A percentile compares a stretch with the other conserved stretches of the same genome.
Evolutionary conservation across 306 rosid species (phyloP).

Genomic region (Dalbergia oliveri): DNA sequence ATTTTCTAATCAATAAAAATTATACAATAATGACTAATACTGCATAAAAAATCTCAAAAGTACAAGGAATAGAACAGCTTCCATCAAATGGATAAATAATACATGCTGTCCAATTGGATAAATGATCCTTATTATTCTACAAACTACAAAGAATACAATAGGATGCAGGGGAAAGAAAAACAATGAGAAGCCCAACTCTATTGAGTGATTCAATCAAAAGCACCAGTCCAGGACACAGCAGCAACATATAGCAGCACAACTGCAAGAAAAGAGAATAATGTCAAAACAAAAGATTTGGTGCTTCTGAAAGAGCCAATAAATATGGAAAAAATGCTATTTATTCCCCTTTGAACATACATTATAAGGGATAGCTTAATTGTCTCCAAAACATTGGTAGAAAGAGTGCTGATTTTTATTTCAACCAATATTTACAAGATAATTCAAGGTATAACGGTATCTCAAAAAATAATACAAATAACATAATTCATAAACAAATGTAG

Average conservation of each 20-base stretch:
- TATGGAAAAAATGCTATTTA: too few relatives aligned
- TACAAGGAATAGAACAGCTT: not conserved
- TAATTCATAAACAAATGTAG: not conserved
- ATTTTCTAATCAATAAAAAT: not conserved
- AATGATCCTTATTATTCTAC: not conserved
- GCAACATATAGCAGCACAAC: slow-evolving; percentile 53
- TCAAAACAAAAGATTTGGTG: not conserved
- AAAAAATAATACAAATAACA: too few relatives aligned
- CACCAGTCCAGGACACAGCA: slow-evolving; percentile 51
- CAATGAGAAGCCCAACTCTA: not conserved
- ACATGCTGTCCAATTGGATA: not conserved
- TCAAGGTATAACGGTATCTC: too few relatives aligned
- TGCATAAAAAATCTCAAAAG: too few relatives aligned
- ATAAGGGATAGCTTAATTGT: too few relatives aligned
- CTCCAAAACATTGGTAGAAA: too few relatives aligned
- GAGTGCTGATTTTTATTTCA: too few relatives aligned
- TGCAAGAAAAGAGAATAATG: not conserved
- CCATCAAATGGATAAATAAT: not conserved
- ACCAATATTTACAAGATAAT: too few relatives aligned
- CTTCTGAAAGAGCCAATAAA: too few relatives aligned
- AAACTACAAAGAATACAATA: not conserved
- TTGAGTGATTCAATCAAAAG: slow-evolving; percentile 10
- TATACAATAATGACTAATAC: not conserved
- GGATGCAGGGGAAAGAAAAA: not conserved
- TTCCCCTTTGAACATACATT: too few relatives aligned